Evolutionary conservation across 352 stramenopile genomes (phyloP), one percentile per base, ranked within the genome.

Genomic region (Thraustotheca clavata): DNA sequence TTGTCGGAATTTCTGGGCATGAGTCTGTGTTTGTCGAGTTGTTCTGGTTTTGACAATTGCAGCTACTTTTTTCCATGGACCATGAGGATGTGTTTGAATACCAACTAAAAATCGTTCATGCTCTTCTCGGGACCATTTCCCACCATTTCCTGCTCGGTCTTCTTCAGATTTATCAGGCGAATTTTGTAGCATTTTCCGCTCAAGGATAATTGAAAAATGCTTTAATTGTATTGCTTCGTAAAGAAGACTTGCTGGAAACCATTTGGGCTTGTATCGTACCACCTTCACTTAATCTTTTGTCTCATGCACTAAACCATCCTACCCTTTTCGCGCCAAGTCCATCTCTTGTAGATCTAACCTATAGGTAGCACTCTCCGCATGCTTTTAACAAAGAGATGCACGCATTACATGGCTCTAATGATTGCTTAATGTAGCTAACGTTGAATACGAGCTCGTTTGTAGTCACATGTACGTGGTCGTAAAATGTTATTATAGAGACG

Each of bases 101-200:
- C 75, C 77, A 41, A 90, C 76, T 20, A 94, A 71, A 60, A 91
- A 94, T 47, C 86, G 83, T 49, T 91, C 80, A 71, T 94, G 84
- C 31, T 69, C 63, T 7, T 66, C 36, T 11, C 50, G 50, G 2
- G 63, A 63, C 63, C 63, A 65, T n/a, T 65, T 65, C 29, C 57
- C 57, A 9, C 43, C 43, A 18, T 52, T 3, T 24, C 43, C 34
- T 9, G 9, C n/a, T 1, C 9, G 9, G 34, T 52, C 43, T 14
- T 52, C 43, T 24, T 52, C n/a, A 18, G 6, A 18, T 24, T 52
- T 24, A 24, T 52, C 43, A 11, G 43, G 43, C 9, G 43, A 35
- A 14, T 24, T 52, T 31, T 52, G 43, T 11, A 52, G n/a, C 43
- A 52, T 52, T n/a, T n/a, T n/a, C n/a, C n/a, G n/a, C n/a, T n/a